Conservation (phyloP, 2,329 filamentous ascomycete genomes). For the Stromatinia cepivora region DNA sequence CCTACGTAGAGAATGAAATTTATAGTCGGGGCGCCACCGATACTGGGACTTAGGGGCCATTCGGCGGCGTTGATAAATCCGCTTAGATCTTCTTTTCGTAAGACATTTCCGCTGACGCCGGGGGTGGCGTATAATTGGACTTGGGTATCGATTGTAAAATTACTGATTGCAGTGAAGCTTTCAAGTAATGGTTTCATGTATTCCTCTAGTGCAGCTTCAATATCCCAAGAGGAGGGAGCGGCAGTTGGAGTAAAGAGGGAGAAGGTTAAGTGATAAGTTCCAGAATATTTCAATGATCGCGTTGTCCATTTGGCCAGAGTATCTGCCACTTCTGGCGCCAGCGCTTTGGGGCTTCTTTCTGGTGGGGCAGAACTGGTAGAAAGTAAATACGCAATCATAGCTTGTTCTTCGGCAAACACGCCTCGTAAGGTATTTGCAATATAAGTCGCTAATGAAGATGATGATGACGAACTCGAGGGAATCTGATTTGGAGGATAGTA, state of each 20-base stretch:
- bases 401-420: constrained; percentile 84
- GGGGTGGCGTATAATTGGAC: constrained; percentile 87
- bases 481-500: constrained; percentile 71
- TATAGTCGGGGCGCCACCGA: constrained; percentile 87
- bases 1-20: constrained; percentile 93
- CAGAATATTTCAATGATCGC: constrained; percentile 84
- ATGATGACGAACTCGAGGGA: constrained; percentile 69
- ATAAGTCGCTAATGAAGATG: constrained; percentile 70
- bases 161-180: constrained; percentile 79
- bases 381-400: constrained; percentile 75
- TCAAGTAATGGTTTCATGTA: constrained; percentile 82
- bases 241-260: constrained; percentile 85
- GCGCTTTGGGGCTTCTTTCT: constrained; percentile 48
- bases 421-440: constrained; percentile 75
- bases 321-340: constrained; percentile 54
- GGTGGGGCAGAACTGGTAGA: constrained; percentile 57
- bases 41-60: constrained; percentile 93
- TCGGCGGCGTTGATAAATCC: constrained; percentile 97
- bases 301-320: constrained; percentile 70
- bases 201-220: constrained; percentile 75
- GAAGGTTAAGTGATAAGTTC: constrained; percentile 93
- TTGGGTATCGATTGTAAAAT: constrained; percentile 95
- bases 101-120: constrained; percentile 58
- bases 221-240: constrained; percentile 84
- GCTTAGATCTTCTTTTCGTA: constrained; percentile 83